Conservation (phyloP, 2,329 filamentous ascomycete genomes). For the Pyrenophora graminea region DNA sequence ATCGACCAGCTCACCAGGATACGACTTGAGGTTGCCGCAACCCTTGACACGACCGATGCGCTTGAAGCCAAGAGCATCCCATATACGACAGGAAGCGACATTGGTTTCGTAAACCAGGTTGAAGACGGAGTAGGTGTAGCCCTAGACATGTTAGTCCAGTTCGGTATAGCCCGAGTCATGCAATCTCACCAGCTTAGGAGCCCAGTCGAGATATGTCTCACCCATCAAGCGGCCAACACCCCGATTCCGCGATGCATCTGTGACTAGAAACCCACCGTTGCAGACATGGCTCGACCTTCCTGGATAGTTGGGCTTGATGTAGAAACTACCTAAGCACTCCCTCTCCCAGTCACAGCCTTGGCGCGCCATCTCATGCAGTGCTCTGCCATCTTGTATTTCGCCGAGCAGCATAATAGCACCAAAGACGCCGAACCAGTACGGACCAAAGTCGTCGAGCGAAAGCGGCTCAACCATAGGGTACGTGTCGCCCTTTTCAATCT, state of each 20-base stretch:
- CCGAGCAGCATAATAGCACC: constrained; percentile 86
- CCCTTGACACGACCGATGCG: constrained; percentile 77
- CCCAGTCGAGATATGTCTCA: constrained; percentile 58
- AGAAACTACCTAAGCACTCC: constrained; percentile 85
- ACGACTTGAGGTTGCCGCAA: constrained; percentile 55
- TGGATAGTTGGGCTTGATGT: constrained; percentile 92
- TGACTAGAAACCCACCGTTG: constrained; percentile 62
- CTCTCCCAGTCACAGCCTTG: constrained; percentile 70
- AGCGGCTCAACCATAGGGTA: constrained; percentile 85
- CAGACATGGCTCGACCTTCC: constrained; percentile 89
- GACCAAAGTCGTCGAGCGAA: constrained; percentile 72
- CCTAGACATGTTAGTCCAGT: constrained; percentile 49
- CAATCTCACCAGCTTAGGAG: constrained; percentile 52
- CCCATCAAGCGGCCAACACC: constrained; percentile 59
- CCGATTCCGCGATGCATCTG: constrained; percentile 52
- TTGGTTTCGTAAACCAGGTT: constrained; percentile 95
- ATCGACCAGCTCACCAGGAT: constrained; percentile 52
- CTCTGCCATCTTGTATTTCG: constrained; percentile 63
- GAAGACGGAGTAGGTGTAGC: constrained; percentile 91
- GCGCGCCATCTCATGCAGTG: constrained; percentile 52
- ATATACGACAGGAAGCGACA: constrained; percentile 85
- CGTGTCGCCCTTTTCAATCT: constrained; percentile 89
- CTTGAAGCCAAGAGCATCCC: constrained; percentile 91
- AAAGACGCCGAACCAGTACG: constrained; percentile 92
- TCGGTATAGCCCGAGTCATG: background rate